Conservation (phyloP, 768 basidiomycete genomes). For the Jaapia argillacea region DNA sequence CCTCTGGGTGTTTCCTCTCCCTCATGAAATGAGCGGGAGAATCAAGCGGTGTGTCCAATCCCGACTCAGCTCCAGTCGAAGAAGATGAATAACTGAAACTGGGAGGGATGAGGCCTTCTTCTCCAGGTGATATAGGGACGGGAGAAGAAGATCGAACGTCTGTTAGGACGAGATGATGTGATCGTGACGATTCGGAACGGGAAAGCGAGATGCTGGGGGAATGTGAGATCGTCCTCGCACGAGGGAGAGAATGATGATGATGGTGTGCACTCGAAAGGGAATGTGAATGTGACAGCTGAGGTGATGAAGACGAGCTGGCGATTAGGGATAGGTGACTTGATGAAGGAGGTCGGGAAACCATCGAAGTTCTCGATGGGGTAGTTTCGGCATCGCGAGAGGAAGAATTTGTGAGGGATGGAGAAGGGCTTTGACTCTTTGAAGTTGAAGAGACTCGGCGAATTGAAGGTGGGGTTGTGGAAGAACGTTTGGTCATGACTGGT, state of each 20-base stretch:
- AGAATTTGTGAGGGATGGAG: background rate
- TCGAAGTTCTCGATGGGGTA: background rate
- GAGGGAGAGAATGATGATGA: background rate
- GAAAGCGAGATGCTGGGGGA: background rate
- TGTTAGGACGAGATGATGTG: background rate
- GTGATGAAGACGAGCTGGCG: background rate
- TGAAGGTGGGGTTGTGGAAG: too few relatives aligned
- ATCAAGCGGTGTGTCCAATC: constrained; percentile 8
- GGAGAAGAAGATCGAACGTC: background rate
- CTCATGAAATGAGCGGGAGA: constrained; percentile 12
- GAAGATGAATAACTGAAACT: constrained; percentile 18
- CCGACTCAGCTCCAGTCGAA: constrained; percentile 17
- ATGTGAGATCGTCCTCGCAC: background rate
- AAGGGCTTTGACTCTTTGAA: background rate
- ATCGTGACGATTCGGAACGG: background rate
- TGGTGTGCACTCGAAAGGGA: too few relatives aligned
- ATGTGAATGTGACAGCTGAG: background rate
- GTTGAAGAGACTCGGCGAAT: too few relatives aligned
- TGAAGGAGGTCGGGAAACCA: background rate
- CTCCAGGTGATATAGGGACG: constrained; percentile 4
- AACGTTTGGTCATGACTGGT: constrained; percentile 67
- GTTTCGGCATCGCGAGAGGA: background rate
- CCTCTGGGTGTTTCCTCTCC: constrained; percentile 9
- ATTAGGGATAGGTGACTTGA: background rate
- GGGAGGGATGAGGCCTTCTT: constrained; percentile 7